phyloP scores from a whole-genome alignment of 805 yeast species.

The Saccharomyces eubayanus region DNA sequence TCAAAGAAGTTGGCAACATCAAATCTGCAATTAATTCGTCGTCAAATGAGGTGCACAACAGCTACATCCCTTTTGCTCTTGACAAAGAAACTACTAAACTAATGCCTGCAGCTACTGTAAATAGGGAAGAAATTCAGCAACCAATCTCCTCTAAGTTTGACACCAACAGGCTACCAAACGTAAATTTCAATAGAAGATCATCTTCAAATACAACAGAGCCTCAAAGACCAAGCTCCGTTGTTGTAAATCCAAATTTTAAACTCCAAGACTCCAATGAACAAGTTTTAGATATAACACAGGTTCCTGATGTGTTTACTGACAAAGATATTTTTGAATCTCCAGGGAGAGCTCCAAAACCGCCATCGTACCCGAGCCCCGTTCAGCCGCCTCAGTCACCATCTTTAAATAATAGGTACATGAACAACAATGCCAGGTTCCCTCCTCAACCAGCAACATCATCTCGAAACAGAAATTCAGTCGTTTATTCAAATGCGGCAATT shows the following conservation, averaged over 20 bases:
- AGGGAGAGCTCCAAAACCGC: slow-evolving; percentile 66
- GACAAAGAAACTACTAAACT: slow-evolving; percentile 16
- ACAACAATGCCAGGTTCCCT: background rate
- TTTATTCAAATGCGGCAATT: background rate
- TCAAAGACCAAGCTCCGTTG: slow-evolving; percentile 5
- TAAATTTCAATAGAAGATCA: background rate
- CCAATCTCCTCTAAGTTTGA: background rate
- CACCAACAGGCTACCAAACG: background rate
- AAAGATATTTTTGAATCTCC: slow-evolving; percentile 45
- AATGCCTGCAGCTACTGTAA: slow-evolving; percentile 32
- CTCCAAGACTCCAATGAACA: background rate
- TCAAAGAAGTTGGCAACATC: slow-evolving; percentile 75
- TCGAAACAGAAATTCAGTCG: slow-evolving; percentile 2
- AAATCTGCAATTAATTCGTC: slow-evolving; percentile 14
- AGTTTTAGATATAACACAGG: background rate
- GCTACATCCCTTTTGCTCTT: background rate
- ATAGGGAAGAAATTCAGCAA: background rate
- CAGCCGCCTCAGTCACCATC: slow-evolving; percentile 23
- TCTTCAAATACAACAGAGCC: background rate
- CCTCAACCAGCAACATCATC: slow-evolving; percentile 1
- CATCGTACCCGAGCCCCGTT: slow-evolving; percentile 38
- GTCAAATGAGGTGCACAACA: background rate
- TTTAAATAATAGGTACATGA: background rate
- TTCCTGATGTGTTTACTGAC: background rate
- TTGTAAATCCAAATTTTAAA: background rate